Percentiles rank a stretch among this genome's conserved stretches.
These are phyloP conservation scores for Leptodontidium sp. DNA, from an alignment of 2,329 filamentous ascomycete species.

Conservation along the genomic window DNA sequence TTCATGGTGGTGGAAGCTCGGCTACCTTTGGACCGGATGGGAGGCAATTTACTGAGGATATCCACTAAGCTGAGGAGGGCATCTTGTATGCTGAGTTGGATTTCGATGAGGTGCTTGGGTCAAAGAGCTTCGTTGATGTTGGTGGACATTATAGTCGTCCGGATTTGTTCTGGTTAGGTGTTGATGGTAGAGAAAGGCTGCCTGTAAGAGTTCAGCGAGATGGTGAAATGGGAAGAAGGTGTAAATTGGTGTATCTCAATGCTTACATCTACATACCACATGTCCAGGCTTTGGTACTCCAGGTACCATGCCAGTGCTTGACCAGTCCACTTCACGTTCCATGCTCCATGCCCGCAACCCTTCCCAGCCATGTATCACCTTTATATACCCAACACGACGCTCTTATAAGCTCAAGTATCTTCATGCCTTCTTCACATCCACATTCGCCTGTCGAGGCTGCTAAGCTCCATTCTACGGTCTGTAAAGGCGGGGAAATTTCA, in stretches of 20 bases:
- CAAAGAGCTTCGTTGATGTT: slow-evolving; percentile 38
- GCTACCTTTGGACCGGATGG: slow-evolving; percentile 64
- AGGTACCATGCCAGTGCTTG: slow-evolving; percentile 20
- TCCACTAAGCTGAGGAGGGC: slow-evolving; percentile 60
- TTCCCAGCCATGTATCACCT: too few species aligned
- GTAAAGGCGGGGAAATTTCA: too few species aligned
- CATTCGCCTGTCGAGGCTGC: too few species aligned
- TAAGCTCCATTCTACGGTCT: too few species aligned
- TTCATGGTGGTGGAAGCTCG: slow-evolving; percentile 56
- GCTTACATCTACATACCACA: background rate
- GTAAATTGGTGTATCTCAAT: background rate
- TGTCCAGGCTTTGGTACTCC: background rate
- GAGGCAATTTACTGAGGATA: slow-evolving; percentile 49
- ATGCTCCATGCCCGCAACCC: background rate
- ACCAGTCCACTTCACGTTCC: slow-evolving; percentile 1
- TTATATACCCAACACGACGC: too few species aligned
- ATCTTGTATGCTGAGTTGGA: slow-evolving; percentile 56
- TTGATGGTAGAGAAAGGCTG: slow-evolving; percentile 33
- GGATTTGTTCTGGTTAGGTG: slow-evolving; percentile 39
- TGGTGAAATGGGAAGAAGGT: slow-evolving; percentile 1
- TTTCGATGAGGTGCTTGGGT: slow-evolving; percentile 32
- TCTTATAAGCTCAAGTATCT: too few species aligned
- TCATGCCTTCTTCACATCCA: too few species aligned
- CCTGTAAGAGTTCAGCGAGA: slow-evolving; percentile 9
- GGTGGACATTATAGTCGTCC: slow-evolving; percentile 37